These are phyloP conservation scores for Thelephora aurantiotincta DNA, from an alignment of 768 basidiomycete species.

Conservation along the genomic window DNA sequence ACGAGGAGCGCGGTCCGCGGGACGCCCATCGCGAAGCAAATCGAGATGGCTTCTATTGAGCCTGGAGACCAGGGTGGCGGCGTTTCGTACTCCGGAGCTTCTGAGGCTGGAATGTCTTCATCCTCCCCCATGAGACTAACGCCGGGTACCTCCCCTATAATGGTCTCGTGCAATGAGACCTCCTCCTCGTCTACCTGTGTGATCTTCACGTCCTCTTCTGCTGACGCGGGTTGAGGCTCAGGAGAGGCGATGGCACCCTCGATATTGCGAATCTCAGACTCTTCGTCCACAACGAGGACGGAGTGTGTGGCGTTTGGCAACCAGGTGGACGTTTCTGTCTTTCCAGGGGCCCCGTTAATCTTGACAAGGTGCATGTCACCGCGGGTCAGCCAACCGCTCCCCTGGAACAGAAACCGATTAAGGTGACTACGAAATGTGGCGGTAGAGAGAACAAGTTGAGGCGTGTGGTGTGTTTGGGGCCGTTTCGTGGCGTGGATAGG, in stretches of 20 bases:
- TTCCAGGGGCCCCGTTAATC: constrained; percentile 9
- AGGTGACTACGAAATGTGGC: constrained; percentile 52
- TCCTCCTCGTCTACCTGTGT: constrained; percentile 7
- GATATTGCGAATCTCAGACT: constrained; percentile 40
- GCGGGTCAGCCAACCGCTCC: constrained; percentile 44
- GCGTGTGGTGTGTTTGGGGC: constrained; percentile 12
- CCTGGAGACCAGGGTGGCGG: constrained; percentile 41
- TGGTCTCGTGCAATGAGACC: background rate
- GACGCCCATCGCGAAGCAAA: constrained; percentile 60
- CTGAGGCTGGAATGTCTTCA: no score
- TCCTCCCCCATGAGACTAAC: no score
- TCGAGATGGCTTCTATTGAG: constrained; percentile 53
- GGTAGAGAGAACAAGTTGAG: constrained; percentile 57
- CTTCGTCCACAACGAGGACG: constrained; percentile 44
- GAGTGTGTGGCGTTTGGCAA: constrained; percentile 25
- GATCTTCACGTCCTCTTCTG: constrained; percentile 12
- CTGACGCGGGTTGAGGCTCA: constrained; percentile 9
- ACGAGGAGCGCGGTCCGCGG: constrained; percentile 55
- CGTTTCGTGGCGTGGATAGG: background rate
- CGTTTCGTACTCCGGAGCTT: constrained; percentile 8
- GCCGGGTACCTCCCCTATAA: no score
- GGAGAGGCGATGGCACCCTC: constrained; percentile 22
- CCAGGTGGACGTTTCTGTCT: constrained; percentile 1
- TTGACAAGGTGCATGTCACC: constrained; percentile 7
- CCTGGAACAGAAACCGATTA: constrained; percentile 34